phyloP scores from a whole-genome alignment of 495 filamentous ascomycete genomes.

The Parathielavia hyrcaniae region DNA sequence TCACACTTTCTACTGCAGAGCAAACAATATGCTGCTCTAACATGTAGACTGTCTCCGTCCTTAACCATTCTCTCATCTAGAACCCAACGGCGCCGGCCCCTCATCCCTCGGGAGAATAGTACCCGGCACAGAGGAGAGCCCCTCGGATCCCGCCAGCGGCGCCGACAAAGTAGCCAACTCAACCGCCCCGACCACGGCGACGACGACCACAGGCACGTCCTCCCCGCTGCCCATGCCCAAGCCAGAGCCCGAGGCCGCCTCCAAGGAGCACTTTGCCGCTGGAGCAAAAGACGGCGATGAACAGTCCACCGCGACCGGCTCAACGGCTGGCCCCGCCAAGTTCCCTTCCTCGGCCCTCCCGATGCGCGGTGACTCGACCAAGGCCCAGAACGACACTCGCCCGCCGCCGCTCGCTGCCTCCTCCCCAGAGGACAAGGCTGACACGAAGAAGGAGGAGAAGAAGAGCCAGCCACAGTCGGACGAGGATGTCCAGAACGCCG shows the following conservation, averaged over 20 bases:
- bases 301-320: not conserved
- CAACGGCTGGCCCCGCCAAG: slow-evolving; percentile 22
- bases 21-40: not conserved
- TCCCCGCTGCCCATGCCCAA: not conserved
- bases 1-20: not conserved
- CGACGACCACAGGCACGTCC: slow-evolving; percentile 3
- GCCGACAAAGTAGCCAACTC: too few species aligned
- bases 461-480: slow-evolving; percentile 31
- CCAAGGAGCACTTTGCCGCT: slow-evolving; percentile 1
- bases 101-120: not conserved
- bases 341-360: slow-evolving; percentile 25
- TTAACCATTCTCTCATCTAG: not conserved
- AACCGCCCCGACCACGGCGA: not conserved
- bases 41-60: not conserved
- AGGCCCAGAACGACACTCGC: slow-evolving; percentile 38
- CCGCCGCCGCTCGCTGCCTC: slow-evolving; percentile 17
- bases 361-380: slow-evolving; percentile 30
- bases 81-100: slow-evolving; percentile 5
- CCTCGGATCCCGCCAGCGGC: not conserved
- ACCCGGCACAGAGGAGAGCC: not conserved
- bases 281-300: not conserved
- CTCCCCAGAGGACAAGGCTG: not conserved
- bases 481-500: slow-evolving; percentile 28
- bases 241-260: slow-evolving; percentile 1
- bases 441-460: slow-evolving; percentile 11